These are phyloP conservation scores for Acanthamoeba healyi DNA, from an alignment of 208 protist species.

Conservation along the genomic window DNA sequence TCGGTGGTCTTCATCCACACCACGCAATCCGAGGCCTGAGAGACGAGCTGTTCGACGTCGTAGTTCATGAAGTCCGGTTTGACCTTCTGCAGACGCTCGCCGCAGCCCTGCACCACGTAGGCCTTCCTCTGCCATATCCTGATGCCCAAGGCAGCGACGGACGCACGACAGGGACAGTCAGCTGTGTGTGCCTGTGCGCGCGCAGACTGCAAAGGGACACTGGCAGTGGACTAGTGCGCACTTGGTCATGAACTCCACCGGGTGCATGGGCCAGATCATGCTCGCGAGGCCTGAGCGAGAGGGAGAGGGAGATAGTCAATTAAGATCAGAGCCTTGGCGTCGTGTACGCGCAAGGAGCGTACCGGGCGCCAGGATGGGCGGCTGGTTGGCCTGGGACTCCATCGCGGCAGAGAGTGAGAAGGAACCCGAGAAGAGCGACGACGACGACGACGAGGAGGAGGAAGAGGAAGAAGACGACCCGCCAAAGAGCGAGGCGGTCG, in stretches of 20 bases:
- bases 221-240: not conserved
- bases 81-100: conserved; percentile 50
- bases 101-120: conserved; percentile 54
- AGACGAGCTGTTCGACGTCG: conserved; percentile 42
- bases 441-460: conserved; percentile 3
- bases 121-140: conserved; percentile 67
- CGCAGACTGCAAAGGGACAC: too few species aligned
- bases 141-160: too few species aligned
- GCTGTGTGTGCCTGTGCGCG: too few species aligned
- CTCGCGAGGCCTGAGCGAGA: not conserved
- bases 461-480: not conserved
- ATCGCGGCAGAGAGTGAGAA: conserved; percentile 27
- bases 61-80: conserved; percentile 54
- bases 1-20: conserved; percentile 73
- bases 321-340: too few species aligned
- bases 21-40: conserved; percentile 35
- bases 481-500: not conserved
- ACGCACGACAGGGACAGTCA: not conserved
- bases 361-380: conserved; percentile 43
- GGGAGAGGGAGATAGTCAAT: too few species aligned
- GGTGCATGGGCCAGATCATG: conserved; percentile 64
- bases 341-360: too few species aligned
- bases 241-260: conserved; percentile 13
- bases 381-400: not conserved
- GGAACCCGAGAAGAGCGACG: conserved; percentile 19